These are phyloP conservation scores for Gossypium lobatum DNA, from an alignment of 441 rosid genomes.

Conservation along the genomic window DNA sequence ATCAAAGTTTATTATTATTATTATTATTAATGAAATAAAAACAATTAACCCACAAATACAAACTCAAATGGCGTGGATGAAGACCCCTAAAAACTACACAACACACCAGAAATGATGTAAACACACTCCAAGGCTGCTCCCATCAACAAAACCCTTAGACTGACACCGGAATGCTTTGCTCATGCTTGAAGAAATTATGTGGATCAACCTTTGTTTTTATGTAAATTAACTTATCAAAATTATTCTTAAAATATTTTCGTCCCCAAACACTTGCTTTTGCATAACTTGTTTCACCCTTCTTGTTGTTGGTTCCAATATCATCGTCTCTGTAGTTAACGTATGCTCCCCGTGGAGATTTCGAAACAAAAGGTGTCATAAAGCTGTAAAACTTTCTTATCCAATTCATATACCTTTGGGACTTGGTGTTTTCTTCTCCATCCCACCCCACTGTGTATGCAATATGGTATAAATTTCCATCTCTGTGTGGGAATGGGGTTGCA, in stretches of 20 bases:
- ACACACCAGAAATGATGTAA: no score
- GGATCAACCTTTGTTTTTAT: background rate
- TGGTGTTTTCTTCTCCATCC: slow-evolving; percentile 15
- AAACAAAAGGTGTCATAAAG: background rate
- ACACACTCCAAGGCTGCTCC: no score
- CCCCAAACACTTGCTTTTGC: background rate
- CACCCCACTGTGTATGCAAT: slow-evolving; percentile 32
- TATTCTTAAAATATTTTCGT: background rate
- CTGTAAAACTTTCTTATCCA: slow-evolving; percentile 20
- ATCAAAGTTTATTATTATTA: no score
- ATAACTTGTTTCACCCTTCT: background rate
- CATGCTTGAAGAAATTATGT: background rate
- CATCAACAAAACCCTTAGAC: no score
- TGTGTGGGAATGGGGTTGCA: slow-evolving; percentile 43
- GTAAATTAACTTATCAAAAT: background rate
- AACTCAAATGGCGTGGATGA: no score
- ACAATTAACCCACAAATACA: no score
- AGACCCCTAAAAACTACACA: no score
- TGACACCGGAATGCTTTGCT: background rate
- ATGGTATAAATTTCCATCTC: slow-evolving; percentile 34
- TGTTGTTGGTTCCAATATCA: background rate
- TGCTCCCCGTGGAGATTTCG: background rate
- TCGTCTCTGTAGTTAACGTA: background rate
- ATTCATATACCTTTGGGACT: slow-evolving; percentile 19
- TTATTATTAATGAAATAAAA: no score